Conservation (phyloP, 140 eudicot genomes). For the Erigeron philadelphicus region DNA sequence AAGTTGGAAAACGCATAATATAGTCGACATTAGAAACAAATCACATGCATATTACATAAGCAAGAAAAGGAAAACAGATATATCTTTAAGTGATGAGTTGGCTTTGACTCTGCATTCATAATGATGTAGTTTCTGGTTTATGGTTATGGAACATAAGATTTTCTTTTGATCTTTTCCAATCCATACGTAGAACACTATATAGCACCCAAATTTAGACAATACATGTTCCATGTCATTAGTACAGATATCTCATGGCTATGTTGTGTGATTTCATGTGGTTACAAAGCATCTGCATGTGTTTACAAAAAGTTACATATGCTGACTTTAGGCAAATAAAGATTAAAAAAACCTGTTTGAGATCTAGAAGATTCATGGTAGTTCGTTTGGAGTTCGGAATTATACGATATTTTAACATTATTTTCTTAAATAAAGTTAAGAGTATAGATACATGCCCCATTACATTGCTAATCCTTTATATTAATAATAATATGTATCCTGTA, state of each 20-base stretch:
- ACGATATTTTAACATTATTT: background rate
- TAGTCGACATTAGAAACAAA: conserved; percentile 16
- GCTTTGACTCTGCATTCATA: conserved; percentile 1
- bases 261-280: no score
- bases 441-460: background rate
- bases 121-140: background rate
- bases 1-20: background rate
- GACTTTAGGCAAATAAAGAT: no score
- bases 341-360: background rate
- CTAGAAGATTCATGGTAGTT: background rate
- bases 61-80: background rate
- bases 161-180: background rate
- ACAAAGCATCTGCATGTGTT: no score
- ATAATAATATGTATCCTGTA: background rate
- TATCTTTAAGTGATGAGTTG: background rate
- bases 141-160: background rate
- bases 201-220: background rate
- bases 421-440: background rate
- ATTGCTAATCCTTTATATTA: background rate
- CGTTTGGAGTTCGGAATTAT: background rate
- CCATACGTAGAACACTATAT: background rate
- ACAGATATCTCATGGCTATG: background rate
- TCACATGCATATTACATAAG: conserved; percentile 14
- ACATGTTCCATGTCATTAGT: background rate
- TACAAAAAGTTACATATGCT: no score